Evolutionary conservation across 140 eudicot genomes (phyloP), one percentile per base, ranked within the genome.

Genomic region (Ambrosia hybrid): DNA sequence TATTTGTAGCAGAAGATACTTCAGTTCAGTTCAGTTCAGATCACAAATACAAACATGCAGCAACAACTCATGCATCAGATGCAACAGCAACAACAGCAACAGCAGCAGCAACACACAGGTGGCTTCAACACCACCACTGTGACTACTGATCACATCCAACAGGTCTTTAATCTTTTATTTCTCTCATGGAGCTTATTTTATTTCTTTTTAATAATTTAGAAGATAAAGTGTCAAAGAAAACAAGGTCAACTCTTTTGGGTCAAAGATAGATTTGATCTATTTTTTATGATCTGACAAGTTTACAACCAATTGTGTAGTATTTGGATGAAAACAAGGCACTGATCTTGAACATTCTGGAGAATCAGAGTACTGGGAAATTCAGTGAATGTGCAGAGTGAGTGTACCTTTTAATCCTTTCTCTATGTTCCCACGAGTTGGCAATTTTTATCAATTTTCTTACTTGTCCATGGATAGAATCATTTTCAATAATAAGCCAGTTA

Each of bases 241-340:
- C 52, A 53, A 53, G 39, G 6, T 70, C 57, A 0, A 13, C 46
- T 41, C 46, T 41, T 41, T 34, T 11, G 11, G 12, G 59, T 76
- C 39, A 17, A 34, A 51, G 0, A 36, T 45, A 57, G 3, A 10
- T 1, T 3, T 52, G 65, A 41, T 17, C 26, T n/a, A 38, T 41
- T 9, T 5, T 39, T 41, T 41, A 41, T 41, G 46, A 3, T 14
- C 45, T 70, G 71, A 65, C 67, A 57, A 57, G 9, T 13, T 9
- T 73, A 34, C 61, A 33, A 34, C 14, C 5, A 14, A 1, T 67
- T 76, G 71, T 73, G 46, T 83, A 87, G 94, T 87, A 85, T 83
- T 72, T 87, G 86, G 90, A 87, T 78, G 94, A 87, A 83, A 87
- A 87, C 88, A 87, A 87, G 83, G 81, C 94, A 14, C 78, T 87